Percentiles rank a stretch among this genome's conserved stretches.
Evolutionary conservation across 306 rosid genomes (phyloP).

Genomic region (Hippophae tibetana): DNA sequence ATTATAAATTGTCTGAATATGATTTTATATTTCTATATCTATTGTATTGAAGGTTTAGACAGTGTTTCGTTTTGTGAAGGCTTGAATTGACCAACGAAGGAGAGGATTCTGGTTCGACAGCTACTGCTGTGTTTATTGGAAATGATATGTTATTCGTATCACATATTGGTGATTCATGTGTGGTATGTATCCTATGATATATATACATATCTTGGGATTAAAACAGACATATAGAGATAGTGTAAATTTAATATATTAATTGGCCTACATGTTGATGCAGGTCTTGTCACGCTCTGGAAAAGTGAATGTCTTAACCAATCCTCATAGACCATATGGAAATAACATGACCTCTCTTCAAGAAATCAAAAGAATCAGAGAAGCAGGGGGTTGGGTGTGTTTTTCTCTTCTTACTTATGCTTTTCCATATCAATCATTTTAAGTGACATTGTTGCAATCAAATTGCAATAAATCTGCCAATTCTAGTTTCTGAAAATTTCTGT

Average conservation of each 20-base stretch:
- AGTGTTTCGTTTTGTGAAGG: conserved; percentile 63
- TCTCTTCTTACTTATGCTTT: conserved; percentile 24
- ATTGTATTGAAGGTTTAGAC: conserved; percentile 46
- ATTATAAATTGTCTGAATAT: conserved; percentile 13
- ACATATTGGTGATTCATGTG: conserved; percentile 84
- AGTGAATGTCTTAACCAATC: conserved; percentile 64
- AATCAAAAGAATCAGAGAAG: conserved; percentile 89
- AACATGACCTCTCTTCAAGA: conserved; percentile 72
- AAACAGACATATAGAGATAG: conserved; percentile 2
- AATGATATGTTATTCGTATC: conserved; percentile 59
- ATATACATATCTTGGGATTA: no score
- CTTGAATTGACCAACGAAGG: conserved; percentile 62
- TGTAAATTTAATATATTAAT: neutral
- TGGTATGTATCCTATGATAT: conserved; percentile 34
- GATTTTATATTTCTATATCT: conserved; percentile 24
- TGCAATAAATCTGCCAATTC: neutral
- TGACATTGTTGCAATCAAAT: no score
- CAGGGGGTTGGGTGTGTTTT: conserved; percentile 99
- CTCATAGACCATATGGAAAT: conserved; percentile 93
- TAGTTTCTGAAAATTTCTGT: neutral
- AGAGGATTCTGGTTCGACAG: conserved; percentile 88
- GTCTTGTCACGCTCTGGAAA: conserved; percentile 76
- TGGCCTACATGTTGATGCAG: conserved; percentile 39
- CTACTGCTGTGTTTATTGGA: conserved; percentile 60
- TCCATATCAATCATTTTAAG: conserved; percentile 1